A percentile compares a stretch with the other conserved stretches of the same genome.
Evolutionary conservation across 2,329 filamentous ascomycete genomes (phyloP).

Genomic region (Microcyclosporella mali): DNA sequence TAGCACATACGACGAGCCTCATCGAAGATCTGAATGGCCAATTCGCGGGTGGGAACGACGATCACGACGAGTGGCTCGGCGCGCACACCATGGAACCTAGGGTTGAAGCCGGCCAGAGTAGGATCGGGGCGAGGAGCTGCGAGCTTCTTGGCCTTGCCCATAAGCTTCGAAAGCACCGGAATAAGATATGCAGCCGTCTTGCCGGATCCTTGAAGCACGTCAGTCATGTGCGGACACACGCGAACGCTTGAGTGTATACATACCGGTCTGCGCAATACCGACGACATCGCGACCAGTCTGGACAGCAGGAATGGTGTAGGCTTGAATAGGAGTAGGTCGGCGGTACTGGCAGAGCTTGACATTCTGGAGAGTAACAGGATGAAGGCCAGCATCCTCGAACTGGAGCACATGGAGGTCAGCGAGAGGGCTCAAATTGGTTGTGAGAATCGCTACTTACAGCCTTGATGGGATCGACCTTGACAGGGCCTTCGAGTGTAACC

Average conservation of each 20-base stretch:
- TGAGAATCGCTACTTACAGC: constrained; percentile 37
- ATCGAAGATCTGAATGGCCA: constrained; percentile 92
- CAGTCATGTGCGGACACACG: background rate
- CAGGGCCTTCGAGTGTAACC: constrained; percentile 46
- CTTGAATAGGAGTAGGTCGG: constrained; percentile 78
- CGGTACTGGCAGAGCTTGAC: constrained; percentile 65
- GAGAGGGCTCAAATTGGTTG: no score
- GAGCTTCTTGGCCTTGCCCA: constrained; percentile 91
- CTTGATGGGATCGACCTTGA: constrained; percentile 43
- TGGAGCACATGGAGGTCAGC: constrained; percentile 24
- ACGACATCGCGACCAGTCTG: constrained; percentile 73
- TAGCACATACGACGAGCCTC: constrained; percentile 91
- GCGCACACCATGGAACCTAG: constrained; percentile 48
- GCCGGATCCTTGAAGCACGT: constrained; percentile 64
- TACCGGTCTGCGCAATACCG: constrained; percentile 87
- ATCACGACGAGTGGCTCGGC: constrained; percentile 87
- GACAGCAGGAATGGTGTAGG: constrained; percentile 75
- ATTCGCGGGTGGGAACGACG: constrained; percentile 78
- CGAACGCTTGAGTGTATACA: constrained; percentile 26
- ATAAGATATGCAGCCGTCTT: constrained; percentile 93
- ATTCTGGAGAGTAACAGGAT: constrained; percentile 77
- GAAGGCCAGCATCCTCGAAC: constrained; percentile 74
- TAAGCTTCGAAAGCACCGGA: constrained; percentile 80
- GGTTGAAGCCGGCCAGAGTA: constrained; percentile 41
- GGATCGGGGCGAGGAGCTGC: constrained; percentile 67